These are phyloP conservation scores for Sugiyamaella chiloensis DNA, from an alignment of 805 yeast species.

Conservation along the genomic window DNA sequence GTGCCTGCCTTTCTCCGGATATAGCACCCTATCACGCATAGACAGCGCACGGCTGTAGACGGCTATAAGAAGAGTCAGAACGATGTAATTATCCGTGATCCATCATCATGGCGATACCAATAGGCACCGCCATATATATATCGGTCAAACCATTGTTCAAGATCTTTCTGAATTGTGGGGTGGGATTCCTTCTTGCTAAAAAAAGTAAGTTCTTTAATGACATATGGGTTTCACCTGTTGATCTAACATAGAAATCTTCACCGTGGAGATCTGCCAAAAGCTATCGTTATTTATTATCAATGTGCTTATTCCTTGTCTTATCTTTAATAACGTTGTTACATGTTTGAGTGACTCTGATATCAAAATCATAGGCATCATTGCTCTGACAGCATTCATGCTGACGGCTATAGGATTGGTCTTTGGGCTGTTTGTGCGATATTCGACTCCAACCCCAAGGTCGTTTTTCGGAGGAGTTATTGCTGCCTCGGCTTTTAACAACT, in stretches of 20 bases:
- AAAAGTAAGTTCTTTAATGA: slow-evolving; percentile 30
- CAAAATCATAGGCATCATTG: slow-evolving; percentile 63
- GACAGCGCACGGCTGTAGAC: no score
- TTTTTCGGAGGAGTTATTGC: slow-evolving; percentile 76
- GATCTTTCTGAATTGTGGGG: slow-evolving; percentile 64
- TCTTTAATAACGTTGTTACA: slow-evolving; percentile 67
- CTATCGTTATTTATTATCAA: slow-evolving; percentile 66
- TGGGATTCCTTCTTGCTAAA: slow-evolving; percentile 64
- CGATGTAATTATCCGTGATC: no score
- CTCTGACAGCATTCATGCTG: slow-evolving; percentile 46
- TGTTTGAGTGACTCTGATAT: slow-evolving; percentile 67
- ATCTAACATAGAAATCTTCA: slow-evolving; percentile 42
- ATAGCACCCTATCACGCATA: no score
- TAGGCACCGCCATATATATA: slow-evolving; percentile 71
- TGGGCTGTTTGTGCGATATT: slow-evolving; percentile 39
- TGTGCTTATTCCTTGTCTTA: slow-evolving; percentile 69
- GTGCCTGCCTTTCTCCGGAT: no score
- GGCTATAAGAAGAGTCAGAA: no score
- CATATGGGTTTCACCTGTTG: background rate
- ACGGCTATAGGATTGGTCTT: slow-evolving; percentile 46
- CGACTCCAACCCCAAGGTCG: slow-evolving; percentile 60
- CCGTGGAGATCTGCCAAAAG: slow-evolving; percentile 66
- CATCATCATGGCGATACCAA: no score
- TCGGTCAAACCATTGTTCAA: slow-evolving; percentile 85
- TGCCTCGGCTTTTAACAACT: slow-evolving; percentile 74